phyloP scores from a whole-genome alignment of 2,329 filamentous ascomycete genomes.

The Clarireedia paspali region DNA sequence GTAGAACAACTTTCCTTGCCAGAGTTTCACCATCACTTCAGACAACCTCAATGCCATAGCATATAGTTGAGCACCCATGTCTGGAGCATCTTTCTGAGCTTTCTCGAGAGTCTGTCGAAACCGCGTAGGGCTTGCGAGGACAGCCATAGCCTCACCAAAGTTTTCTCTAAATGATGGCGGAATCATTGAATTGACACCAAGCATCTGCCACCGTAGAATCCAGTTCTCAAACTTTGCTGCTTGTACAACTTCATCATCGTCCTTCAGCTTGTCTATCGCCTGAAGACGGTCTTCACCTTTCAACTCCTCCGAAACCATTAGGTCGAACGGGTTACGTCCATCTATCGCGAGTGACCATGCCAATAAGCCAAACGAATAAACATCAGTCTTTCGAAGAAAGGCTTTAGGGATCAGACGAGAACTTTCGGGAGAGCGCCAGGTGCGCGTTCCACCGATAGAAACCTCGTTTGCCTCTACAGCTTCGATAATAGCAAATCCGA shows the following conservation, averaged over 20 bases:
- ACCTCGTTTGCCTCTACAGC: background rate
- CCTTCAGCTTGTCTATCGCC: background rate
- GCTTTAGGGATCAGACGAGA: background rate
- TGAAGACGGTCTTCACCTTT: background rate
- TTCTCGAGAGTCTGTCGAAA: background rate
- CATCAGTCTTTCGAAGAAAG: background rate
- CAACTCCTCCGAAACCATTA: background rate
- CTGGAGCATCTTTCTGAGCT: background rate
- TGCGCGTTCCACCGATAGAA: background rate
- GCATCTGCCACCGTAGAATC: background rate
- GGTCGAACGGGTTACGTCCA: background rate
- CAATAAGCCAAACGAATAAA: slow-evolving; percentile 1
- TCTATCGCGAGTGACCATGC: background rate
- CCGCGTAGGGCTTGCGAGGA: background rate
- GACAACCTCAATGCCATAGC: background rate
- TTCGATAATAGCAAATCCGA: slow-evolving; percentile 3
- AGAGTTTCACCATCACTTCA: background rate
- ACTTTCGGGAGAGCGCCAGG: background rate
- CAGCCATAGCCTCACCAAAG: background rate
- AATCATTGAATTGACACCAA: background rate
- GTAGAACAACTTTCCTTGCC: background rate
- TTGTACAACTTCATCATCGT: background rate
- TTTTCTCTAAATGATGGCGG: background rate
- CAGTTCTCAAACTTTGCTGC: background rate
- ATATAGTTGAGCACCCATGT: background rate